Percentiles rank a stretch among this genome's conserved stretches.
These are phyloP conservation scores for Tetracentron sinense DNA, from an alignment of 164 flowering plant genomes.

Conservation along the genomic window DNA sequence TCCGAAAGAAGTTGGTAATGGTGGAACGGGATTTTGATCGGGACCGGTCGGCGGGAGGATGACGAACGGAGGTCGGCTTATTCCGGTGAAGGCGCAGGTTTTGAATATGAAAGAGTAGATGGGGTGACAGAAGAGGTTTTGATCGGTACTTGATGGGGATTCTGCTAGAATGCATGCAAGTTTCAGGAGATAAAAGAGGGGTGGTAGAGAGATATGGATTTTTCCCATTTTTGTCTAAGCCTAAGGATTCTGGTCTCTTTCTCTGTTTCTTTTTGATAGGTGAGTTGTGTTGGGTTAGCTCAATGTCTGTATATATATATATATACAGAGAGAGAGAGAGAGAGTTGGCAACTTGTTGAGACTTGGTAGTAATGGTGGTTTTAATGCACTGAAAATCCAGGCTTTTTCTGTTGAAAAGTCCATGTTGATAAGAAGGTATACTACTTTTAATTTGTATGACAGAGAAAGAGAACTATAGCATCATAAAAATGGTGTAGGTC, in stretches of 20 bases:
- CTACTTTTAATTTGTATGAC: too few relatives aligned
- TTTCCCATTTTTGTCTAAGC: background rate
- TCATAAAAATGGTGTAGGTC: too few relatives aligned
- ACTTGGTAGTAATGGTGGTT: too few relatives aligned
- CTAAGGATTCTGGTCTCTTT: background rate
- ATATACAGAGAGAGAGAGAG: background rate
- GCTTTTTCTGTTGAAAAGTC: too few relatives aligned
- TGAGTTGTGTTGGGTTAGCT: background rate
- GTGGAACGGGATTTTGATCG: background rate
- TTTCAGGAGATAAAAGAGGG: background rate
- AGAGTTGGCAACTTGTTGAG: too few relatives aligned
- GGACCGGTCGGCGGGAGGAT: slow-evolving; percentile 1
- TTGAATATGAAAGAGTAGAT: slow-evolving; percentile 10
- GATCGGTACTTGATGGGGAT: background rate
- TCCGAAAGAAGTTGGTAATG: background rate
- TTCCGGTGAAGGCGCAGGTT: slow-evolving; percentile 7
- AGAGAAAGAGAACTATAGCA: too few relatives aligned
- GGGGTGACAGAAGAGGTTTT: slow-evolving; percentile 7
- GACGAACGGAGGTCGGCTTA: slow-evolving; percentile 7
- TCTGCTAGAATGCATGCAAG: background rate
- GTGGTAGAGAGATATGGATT: background rate
- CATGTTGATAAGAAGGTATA: too few relatives aligned
- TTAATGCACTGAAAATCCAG: too few relatives aligned
- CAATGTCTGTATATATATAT: too few relatives aligned
- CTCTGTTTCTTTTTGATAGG: background rate